Percentiles rank a stretch among this genome's conserved stretches.
Evolutionary conservation across 1,139 yeast genomes (phyloP).

Genomic region (Taphrina flavorubra): DNA sequence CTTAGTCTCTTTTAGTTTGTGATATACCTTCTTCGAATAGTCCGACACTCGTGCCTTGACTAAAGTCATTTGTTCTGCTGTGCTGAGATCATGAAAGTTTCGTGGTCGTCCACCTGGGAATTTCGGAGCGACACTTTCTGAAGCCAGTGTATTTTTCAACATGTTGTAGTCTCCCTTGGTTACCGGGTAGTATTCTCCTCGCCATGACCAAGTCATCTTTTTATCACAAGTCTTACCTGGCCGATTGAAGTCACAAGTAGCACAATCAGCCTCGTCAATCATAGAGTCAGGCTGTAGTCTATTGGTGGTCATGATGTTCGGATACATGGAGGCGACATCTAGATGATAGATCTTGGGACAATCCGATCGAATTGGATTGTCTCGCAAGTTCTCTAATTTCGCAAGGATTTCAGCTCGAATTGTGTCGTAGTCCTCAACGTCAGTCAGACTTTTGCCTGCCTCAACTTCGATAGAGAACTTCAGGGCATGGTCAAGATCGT

Average conservation of each 20-base stretch:
- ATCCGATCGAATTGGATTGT: conserved; percentile 70
- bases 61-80: conserved; percentile 75
- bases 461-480: conserved; percentile 86
- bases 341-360: conserved; percentile 92
- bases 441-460: conserved; percentile 70
- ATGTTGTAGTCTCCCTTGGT: conserved; percentile 88
- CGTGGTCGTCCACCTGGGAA: conserved; percentile 60
- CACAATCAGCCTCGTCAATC: conserved; percentile 94
- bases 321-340: conserved; percentile 99
- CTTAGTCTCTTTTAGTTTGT: conserved; percentile 78
- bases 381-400: conserved; percentile 63
- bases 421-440: conserved; percentile 80
- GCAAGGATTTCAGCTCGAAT: conserved; percentile 61
- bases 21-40: conserved; percentile 83
- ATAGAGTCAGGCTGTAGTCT: conserved; percentile 97
- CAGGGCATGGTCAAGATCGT: conserved; percentile 75
- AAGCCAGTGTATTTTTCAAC: conserved; percentile 82
- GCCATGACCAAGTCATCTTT: conserved; percentile 95
- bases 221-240: conserved; percentile 95
- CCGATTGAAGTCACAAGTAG: conserved; percentile 93
- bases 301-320: conserved; percentile 97
- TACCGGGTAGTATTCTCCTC: conserved; percentile 94
- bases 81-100: conserved; percentile 74
- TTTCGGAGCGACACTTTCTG: conserved; percentile 69
- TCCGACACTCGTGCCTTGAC: conserved; percentile 82